Conservation (phyloP, 2,329 filamentous ascomycete species). For the Penicillium sp. region DNA sequence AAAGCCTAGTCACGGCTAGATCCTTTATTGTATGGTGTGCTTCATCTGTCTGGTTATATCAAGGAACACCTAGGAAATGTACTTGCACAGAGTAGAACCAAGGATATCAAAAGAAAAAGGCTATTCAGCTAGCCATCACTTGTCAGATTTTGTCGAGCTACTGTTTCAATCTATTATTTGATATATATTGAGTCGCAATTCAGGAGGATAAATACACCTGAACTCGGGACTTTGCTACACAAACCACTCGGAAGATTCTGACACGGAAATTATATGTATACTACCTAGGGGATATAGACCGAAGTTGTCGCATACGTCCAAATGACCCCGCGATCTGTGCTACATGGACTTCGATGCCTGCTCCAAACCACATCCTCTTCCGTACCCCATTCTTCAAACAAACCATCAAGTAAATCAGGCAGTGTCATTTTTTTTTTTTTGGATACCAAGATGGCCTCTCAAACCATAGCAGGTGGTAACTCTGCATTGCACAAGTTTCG, state of each 20-base stretch:
- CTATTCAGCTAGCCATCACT: neutral
- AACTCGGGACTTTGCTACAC: neutral
- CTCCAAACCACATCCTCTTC: neutral
- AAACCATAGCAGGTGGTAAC: constrained; percentile 11
- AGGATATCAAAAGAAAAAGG: neutral
- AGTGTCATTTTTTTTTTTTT: neutral
- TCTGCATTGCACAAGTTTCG: constrained; percentile 29
- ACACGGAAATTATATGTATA: neutral
- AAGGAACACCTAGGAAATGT: neutral
- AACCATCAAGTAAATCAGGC: neutral
- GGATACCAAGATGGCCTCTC: constrained; percentile 8
- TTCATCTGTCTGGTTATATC: neutral
- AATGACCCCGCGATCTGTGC: neutral
- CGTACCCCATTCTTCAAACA: neutral
- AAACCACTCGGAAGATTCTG: neutral
- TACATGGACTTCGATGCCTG: neutral
- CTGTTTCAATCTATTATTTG: neutral
- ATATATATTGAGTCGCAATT: neutral
- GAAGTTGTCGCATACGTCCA: neutral
- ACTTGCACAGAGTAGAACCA: neutral
- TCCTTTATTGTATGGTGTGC: neutral
- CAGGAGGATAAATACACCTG: neutral
- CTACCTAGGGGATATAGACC: neutral
- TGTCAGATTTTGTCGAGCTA: neutral
- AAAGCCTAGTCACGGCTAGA: neutral